Base-by-base conservation (phyloP, 129 eudicot genomes). In the Flaveria linearis region DNA sequence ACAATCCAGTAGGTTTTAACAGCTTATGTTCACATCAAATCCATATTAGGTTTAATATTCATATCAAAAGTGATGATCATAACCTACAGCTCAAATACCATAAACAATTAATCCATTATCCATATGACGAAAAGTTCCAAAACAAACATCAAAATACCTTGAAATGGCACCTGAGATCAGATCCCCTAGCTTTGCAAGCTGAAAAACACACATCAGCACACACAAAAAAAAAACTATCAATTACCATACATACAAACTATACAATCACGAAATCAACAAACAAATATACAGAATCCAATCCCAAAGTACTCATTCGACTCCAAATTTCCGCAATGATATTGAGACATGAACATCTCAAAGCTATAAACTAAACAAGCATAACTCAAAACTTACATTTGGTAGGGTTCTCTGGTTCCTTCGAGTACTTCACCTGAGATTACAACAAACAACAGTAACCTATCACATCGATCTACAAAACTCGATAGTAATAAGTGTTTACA, bases 181-280 rank as follows among this genome's bases (percentile, higher is more conserved):
- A 77, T 15, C 91, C 91, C 69, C 88, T 80, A 42, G 91, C 84
- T 75, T 87, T 87, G 91, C 91, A 87, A 47, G 91, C 91, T 87
- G 87, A 30, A 28, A 28, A 14, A 66, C 39, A 41, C 25, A 33
- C 0, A 60, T 16, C 4, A 28, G 7, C 7, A 15, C 4, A 63
- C n/a, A n/a, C n/a, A 28, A 63, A 62, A 62, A 62, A 1, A 14
- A 2, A 12, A 0, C 0, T 36, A 36, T 8, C 7, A 14, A 15
- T 62, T 30, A 62, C 22, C n/a, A 12, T 23, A 60, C 33, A 4
- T n/a, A 3, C 0, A 23, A 10, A 13, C 17, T 25, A 23, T 11
- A 60, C 33, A 22, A 25, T 22, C 64, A 5, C 20, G 5, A 10
- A 57, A 57, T 57, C 33, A 57, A 3, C 36, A 57, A 55, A 18